These are phyloP conservation scores for Phialophora chinensis DNA, from an alignment of 2,329 filamentous ascomycete species.

Conservation along the genomic window DNA sequence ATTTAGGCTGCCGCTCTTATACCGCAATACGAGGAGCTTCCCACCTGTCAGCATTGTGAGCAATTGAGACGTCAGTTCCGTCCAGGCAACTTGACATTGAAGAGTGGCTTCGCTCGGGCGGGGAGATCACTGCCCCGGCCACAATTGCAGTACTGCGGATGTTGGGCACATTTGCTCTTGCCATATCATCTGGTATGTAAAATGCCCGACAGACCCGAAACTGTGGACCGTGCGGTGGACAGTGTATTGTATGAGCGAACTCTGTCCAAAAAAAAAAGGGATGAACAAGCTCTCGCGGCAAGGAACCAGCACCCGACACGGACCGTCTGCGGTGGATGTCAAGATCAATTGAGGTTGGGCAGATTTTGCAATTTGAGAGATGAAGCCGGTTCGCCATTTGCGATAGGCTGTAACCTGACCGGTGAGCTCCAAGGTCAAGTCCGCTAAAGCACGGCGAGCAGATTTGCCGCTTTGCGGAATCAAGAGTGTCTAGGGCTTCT, in stretches of 20 bases:
- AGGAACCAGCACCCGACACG: not conserved
- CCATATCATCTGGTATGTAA: not conserved
- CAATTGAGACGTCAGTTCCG: not conserved
- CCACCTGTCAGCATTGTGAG: not conserved
- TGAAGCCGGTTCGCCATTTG: not conserved
- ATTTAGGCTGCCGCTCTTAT: not conserved
- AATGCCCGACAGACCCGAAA: not conserved
- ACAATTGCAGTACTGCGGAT: not conserved
- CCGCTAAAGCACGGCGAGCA: not conserved
- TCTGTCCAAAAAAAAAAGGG: not conserved
- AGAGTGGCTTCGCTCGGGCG: not conserved
- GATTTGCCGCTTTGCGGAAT: not conserved
- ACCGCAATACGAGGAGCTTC: not conserved
- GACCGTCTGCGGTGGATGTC: not conserved
- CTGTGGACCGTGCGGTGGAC: not conserved
- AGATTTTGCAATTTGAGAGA: not conserved
- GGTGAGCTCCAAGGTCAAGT: not conserved
- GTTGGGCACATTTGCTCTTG: not conserved
- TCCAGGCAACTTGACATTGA: not conserved
- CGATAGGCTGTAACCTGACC: not conserved
- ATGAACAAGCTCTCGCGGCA: not conserved
- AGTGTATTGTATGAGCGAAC: not conserved
- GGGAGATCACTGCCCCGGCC: not conserved
- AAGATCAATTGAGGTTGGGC: not conserved
- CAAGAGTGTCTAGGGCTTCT: not conserved